Percentiles rank a stretch among this genome's conserved stretches.
phyloP scores from a whole-genome alignment of 2,329 filamentous ascomycete genomes.

The Dactylellina sp. region DNA sequence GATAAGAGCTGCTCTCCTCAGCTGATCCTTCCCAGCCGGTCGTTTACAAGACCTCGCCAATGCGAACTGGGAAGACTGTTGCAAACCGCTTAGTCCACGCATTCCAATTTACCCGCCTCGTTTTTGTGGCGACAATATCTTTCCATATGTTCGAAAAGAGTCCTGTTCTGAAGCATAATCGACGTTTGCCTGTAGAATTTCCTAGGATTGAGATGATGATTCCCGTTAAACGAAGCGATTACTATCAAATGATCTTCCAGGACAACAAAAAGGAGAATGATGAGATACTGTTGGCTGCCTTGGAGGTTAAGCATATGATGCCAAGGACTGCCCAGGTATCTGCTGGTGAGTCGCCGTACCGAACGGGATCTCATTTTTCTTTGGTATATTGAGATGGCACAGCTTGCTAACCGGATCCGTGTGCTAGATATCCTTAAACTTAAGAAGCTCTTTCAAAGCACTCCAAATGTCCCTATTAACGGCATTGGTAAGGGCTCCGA shows the following conservation, averaged over 20 bases:
- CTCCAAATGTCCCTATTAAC: slow-evolving; percentile 23
- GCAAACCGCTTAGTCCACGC: slow-evolving; percentile 32
- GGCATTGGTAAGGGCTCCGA: slow-evolving; percentile 12
- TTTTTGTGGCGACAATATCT: slow-evolving; percentile 39
- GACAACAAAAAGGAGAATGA: slow-evolving; percentile 40
- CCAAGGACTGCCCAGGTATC: not conserved
- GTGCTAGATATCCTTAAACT: slow-evolving; percentile 9
- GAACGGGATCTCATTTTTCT: too few relatives aligned
- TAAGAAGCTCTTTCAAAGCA: slow-evolving; percentile 17
- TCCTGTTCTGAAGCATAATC: slow-evolving; percentile 23
- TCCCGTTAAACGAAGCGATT: slow-evolving; percentile 43
- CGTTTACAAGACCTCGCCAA: slow-evolving; percentile 21
- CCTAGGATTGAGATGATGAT: slow-evolving; percentile 23
- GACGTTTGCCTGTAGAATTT: slow-evolving; percentile 9
- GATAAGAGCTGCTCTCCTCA: not conserved
- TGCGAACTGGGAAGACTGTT: slow-evolving; percentile 39
- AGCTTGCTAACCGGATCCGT: not conserved
- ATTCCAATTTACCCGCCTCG: slow-evolving; percentile 35
- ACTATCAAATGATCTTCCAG: slow-evolving; percentile 36
- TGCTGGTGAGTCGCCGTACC: slow-evolving; percentile 19
- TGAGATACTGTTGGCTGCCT: slow-evolving; percentile 26
- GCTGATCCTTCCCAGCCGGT: slow-evolving; percentile 36
- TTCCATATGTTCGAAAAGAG: slow-evolving; percentile 39
- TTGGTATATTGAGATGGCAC: too few relatives aligned
- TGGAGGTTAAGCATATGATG: slow-evolving; percentile 39